Evolutionary conservation across 140 eudicot genomes (phyloP).

Genomic region (Senecio squalidus): DNA sequence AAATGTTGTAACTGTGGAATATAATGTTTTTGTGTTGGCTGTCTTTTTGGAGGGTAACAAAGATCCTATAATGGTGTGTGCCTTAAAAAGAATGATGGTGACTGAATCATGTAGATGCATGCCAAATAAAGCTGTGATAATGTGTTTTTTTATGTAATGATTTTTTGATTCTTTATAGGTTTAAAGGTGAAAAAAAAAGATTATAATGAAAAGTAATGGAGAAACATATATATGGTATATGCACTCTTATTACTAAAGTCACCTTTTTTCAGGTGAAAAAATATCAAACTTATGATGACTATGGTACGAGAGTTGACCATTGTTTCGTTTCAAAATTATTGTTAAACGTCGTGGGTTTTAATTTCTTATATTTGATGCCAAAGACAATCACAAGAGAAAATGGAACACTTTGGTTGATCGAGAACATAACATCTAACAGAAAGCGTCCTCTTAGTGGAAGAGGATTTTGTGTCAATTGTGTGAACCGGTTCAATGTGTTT

Average conservation of each 20-base stretch:
- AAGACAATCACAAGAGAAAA: background rate
- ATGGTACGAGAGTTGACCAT: background rate
- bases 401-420: background rate
- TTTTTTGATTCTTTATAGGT: constrained; percentile 7
- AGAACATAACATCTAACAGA: background rate
- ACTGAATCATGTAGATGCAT: constrained; percentile 20
- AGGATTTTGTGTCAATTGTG: too few relatives aligned
- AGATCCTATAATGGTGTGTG: constrained; percentile 14
- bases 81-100: constrained; percentile 15
- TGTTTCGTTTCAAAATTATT: background rate
- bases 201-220: background rate
- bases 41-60: constrained; percentile 5
- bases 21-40: constrained; percentile 8
- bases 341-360: background rate
- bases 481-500: background rate
- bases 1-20: constrained; percentile 12
- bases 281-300: background rate
- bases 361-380: background rate
- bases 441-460: background rate
- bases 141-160: constrained; percentile 12
- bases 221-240: background rate
- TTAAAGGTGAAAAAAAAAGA: constrained; percentile 2
- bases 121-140: constrained; percentile 21
- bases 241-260: constrained; percentile 1
- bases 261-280: background rate